Evolutionary conservation across 2,329 filamentous ascomycete species (phyloP).

Genomic region (Paecilomyces dactylethromorphus): DNA sequence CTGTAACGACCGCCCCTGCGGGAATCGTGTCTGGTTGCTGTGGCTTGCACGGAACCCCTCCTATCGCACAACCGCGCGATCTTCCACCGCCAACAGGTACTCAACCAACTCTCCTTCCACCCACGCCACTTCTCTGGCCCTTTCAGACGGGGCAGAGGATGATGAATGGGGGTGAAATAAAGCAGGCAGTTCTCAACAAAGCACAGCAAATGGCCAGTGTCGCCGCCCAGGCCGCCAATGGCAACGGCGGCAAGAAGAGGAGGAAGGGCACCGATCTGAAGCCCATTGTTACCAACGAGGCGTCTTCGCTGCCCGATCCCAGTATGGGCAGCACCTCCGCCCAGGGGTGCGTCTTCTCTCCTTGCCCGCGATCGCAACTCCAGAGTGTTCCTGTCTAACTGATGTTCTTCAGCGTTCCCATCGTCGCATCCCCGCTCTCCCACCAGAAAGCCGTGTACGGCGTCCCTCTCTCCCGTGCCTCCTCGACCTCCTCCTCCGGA

Average conservation of each 20-base stretch:
- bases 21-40: neutral
- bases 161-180: conserved; percentile 60
- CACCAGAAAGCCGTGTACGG: conserved; percentile 42
- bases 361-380: conserved; percentile 3
- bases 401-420: conserved; percentile 14
- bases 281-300: conserved; percentile 60
- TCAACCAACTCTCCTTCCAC: neutral
- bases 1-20: neutral
- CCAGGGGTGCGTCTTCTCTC: conserved; percentile 30
- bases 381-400: conserved; percentile 4
- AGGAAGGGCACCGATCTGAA: conserved; percentile 59
- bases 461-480: conserved; percentile 62
- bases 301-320: conserved; percentile 39
- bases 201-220: conserved; percentile 56
- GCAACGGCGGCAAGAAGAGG: conserved; percentile 57
- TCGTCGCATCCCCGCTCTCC: conserved; percentile 31
- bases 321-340: conserved; percentile 37
- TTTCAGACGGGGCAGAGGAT: conserved; percentile 17
- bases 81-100: conserved; percentile 1
- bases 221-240: conserved; percentile 42
- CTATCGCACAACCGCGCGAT: conserved; percentile 1
- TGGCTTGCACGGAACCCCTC: neutral
- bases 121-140: conserved; percentile 5
- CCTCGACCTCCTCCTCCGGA: conserved; percentile 64
- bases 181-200: conserved; percentile 59